These are phyloP conservation scores for Kodamaea sp. DNA, from an alignment of 1,139 yeast genomes.

Conservation along the genomic window DNA sequence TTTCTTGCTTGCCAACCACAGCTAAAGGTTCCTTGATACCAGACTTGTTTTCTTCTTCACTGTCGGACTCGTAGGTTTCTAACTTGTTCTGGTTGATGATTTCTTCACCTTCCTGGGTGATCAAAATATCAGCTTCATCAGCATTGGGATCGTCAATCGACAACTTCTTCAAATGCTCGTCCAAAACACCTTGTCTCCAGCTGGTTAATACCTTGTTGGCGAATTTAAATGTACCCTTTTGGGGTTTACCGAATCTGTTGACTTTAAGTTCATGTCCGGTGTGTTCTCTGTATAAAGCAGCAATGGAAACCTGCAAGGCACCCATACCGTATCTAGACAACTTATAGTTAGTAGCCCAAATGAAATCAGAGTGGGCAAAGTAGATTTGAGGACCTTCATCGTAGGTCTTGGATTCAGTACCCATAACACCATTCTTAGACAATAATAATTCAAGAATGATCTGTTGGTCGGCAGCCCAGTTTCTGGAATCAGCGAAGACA, in stretches of 20 bases:
- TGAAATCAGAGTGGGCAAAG: conserved; percentile 86
- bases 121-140: conserved; percentile 47
- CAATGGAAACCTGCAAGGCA: conserved; percentile 80
- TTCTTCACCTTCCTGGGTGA: conserved; percentile 51
- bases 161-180: conserved; percentile 65
- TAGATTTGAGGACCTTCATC: conserved; percentile 80
- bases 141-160: conserved; percentile 48
- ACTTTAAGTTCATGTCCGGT: conserved; percentile 78
- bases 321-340: conserved; percentile 88
- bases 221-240: conserved; percentile 76
- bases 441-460: conserved; percentile 75
- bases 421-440: conserved; percentile 79
- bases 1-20: conserved; percentile 32
- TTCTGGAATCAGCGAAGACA: conserved; percentile 81
- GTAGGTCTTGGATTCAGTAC: conserved; percentile 66
- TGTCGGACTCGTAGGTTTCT: conserved; percentile 35
- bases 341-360: conserved; percentile 85
- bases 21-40: conserved; percentile 34
- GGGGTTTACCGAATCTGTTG: conserved; percentile 83
- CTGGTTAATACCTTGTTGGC: conserved; percentile 72
- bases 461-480: conserved; percentile 91
- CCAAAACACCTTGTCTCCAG: conserved; percentile 79
- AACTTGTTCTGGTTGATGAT: conserved; percentile 47
- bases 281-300: conserved; percentile 77
- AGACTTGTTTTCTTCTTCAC: conserved; percentile 32